Evolutionary conservation across 148 eudicot species (phyloP).

Genomic region (Vaccinium darrowii): DNA sequence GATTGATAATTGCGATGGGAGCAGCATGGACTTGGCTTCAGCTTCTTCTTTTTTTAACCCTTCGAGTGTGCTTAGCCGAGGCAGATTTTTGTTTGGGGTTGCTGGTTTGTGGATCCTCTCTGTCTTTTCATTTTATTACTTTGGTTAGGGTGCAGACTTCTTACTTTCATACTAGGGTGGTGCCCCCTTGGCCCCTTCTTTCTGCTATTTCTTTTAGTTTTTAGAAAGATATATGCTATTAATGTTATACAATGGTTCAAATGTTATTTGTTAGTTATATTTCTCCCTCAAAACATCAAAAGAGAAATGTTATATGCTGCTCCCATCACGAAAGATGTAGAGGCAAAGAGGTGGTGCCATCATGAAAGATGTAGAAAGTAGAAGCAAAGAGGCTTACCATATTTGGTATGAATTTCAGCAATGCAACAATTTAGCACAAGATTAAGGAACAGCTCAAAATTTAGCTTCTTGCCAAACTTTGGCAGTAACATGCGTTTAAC

Average conservation of each 20-base stretch:
- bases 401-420: not conserved
- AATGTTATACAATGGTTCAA: not conserved
- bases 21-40: too few relatives aligned
- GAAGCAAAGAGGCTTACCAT: not conserved
- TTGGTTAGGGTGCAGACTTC: not conserved
- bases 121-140: not conserved
- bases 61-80: not conserved
- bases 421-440: not conserved
- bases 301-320: not conserved
- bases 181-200: not conserved
- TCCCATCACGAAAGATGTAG: not conserved
- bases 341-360: not conserved
- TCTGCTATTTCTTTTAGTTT: not conserved
- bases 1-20: too few relatives aligned
- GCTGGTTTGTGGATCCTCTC: not conserved
- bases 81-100: not conserved
- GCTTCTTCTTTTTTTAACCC: not conserved
- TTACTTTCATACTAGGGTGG: not conserved
- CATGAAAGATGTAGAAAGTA: not conserved
- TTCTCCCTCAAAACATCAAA: not conserved
- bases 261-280: not conserved
- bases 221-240: not conserved
- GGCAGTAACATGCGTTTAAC: not conserved
- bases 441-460: not conserved
- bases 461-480: not conserved